Evolutionary conservation across 306 rosid species (phyloP).

Genomic region (Medicago ruthenica): DNA sequence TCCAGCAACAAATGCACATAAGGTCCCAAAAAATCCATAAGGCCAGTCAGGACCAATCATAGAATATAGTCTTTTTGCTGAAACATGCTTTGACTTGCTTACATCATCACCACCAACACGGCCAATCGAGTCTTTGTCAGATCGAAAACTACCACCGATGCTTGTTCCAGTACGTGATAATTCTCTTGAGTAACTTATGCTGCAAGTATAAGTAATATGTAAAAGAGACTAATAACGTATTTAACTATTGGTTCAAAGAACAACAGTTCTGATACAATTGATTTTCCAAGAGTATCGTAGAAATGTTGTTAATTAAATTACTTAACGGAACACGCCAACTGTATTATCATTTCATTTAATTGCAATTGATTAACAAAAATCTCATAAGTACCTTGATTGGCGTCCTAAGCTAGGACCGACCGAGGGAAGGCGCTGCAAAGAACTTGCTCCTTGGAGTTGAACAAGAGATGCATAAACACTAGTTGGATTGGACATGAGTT

Average conservation of each 20-base stretch:
- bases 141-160: constrained; percentile 83
- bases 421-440: constrained; percentile 69
- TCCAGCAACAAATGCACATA: constrained; percentile 84
- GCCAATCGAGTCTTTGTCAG: constrained; percentile 83
- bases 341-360: not conserved
- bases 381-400: constrained; percentile 56
- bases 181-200: constrained; percentile 73
- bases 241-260: not conserved
- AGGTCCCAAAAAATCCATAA: constrained; percentile 77
- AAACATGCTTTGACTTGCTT: constrained; percentile 56
- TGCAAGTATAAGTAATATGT: constrained; percentile 41
- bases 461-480: constrained; percentile 84
- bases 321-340: not conserved
- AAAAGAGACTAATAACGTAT: not conserved
- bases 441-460: constrained; percentile 74
- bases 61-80: constrained; percentile 72
- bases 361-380: not conserved
- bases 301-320: not conserved
- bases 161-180: constrained; percentile 73
- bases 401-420: constrained; percentile 59
- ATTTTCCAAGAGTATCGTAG: not conserved
- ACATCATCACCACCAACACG: constrained; percentile 62
- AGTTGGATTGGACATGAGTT: constrained; percentile 72
- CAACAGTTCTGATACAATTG: not conserved
- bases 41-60: constrained; percentile 90